Evolutionary conservation across 2,329 filamentous ascomycete genomes (phyloP).

Genomic region (Trichoderma arundinaceum): DNA sequence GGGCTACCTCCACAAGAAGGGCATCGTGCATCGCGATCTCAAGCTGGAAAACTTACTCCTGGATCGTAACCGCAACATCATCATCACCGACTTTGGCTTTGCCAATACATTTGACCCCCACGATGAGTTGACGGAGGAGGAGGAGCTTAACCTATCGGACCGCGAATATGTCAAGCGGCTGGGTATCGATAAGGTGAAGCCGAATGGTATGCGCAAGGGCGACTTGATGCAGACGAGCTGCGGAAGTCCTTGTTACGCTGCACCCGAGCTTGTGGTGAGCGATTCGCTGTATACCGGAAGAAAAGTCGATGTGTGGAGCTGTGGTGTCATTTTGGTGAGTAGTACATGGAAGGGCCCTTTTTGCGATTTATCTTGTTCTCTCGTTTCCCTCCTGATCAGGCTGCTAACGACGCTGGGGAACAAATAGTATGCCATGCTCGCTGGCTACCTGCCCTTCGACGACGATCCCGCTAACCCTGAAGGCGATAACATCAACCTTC

Average conservation of each 20-base stretch:
- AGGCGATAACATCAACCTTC: constrained; percentile 97
- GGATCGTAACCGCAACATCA: constrained; percentile 97
- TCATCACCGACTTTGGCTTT: constrained; percentile 99
- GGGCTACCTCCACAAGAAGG: constrained; percentile 97
- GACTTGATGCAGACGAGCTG: constrained; percentile 99
- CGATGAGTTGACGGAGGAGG: constrained; percentile 87
- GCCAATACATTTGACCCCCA: constrained; percentile 93
- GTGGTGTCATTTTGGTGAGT: constrained; percentile 94
- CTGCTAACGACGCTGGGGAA: not conserved
- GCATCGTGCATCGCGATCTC: constrained; percentile 95
- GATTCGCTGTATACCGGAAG: constrained; percentile 96
- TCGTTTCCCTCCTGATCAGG: not conserved
- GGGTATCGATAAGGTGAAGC: constrained; percentile 79
- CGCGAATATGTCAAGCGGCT: constrained; percentile 86
- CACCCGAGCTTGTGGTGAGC: constrained; percentile 94
- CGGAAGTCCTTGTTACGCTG: constrained; percentile 96
- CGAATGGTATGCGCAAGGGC: constrained; percentile 78
- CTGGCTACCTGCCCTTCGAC: constrained; percentile 95
- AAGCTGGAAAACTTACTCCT: constrained; percentile 95
- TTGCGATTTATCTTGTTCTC: not conserved
- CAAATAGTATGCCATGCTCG: constrained; percentile 94
- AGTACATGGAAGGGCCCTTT: too few relatives aligned
- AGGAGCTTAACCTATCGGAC: constrained; percentile 85
- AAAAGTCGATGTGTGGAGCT: constrained; percentile 99
- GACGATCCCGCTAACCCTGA: constrained; percentile 98